Evolutionary conservation across 306 rosid genomes (phyloP), one percentile per base, ranked within the genome.

Genomic region (Cucurbita moschata): DNA sequence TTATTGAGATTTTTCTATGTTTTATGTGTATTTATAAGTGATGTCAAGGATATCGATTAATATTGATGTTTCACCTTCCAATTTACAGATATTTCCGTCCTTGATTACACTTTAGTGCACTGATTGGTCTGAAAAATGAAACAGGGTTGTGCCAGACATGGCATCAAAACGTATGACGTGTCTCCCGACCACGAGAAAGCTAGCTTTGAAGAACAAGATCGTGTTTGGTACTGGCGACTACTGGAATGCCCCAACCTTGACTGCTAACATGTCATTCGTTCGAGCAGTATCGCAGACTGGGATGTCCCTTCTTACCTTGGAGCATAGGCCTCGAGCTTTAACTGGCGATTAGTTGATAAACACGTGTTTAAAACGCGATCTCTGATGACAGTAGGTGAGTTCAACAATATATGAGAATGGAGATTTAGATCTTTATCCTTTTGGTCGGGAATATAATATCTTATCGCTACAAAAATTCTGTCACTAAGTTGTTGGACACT

Each of bases 251-350:
- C 94, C 97, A 21, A 90, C 97, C 77, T 78, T 89, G 66, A 89
- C 96, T 13, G 98, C 98, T 38, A 94, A 94, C 80, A 90, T 94
- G 97, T 93, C 92, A 19, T 94, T 90, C 76, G 96, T 83, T 57
- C 81, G 97, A 79, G 98, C 98, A 69, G 81, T 94, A 81, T 88
- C 98, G 9, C 98, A 90, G 77, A 89, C 95, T 4, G 98, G 96
- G 78, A 87, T 90, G 97, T 90, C 98, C 72, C 88, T 94, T 77
- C 84, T 81, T 76, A 84, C 90, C 49, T 82, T 88, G 30, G 86
- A 83, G 76, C 98, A 94, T 77, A 84, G 88, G 82, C 96, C 96
- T 1, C 85, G 96, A 79, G 98, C 96, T 58, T 82, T 94, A 81
- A 86, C 88, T 8, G 98, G 96, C 19, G 95, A 90, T 76, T 94